Conservation (phyloP, 2,329 filamentous ascomycete species). For the Bipolaris oryzae region DNA sequence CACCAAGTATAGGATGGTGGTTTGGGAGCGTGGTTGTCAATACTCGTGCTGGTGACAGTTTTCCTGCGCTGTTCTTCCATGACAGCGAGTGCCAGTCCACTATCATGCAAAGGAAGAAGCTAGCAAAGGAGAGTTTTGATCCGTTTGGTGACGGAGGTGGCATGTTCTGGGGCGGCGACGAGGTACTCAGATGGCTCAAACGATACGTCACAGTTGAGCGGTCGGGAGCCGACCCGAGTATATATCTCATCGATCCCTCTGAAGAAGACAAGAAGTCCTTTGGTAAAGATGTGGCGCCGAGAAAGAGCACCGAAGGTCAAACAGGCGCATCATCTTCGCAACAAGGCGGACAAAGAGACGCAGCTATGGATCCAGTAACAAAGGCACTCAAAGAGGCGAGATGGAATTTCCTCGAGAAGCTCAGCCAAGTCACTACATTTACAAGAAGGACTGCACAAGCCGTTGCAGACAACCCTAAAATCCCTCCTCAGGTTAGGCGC, state of each 20-base stretch:
- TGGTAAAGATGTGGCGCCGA: constrained; percentile 61
- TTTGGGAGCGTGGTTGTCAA: constrained; percentile 96
- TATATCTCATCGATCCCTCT: constrained; percentile 87
- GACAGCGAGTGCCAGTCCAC: constrained; percentile 96
- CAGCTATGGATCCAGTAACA: constrained; percentile 87
- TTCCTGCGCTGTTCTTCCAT: constrained; percentile 96
- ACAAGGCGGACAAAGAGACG: constrained; percentile 59
- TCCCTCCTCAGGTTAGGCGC: constrained; percentile 86
- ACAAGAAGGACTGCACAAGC: constrained; percentile 91
- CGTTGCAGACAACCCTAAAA: constrained; percentile 84
- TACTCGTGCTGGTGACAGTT: constrained; percentile 85
- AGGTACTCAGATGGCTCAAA: constrained; percentile 88
- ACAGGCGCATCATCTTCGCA: constrained; percentile 35
- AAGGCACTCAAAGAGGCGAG: constrained; percentile 93
- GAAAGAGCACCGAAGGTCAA: constrained; percentile 40
- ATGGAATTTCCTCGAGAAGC: constrained; percentile 95
- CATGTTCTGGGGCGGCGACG: constrained; percentile 98
- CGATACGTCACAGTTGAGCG: constrained; percentile 83
- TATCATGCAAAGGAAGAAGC: constrained; percentile 88
- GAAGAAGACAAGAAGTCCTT: constrained; percentile 85
- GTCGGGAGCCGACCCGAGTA: constrained; percentile 83
- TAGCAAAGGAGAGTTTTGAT: constrained; percentile 83
- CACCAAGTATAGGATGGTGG: constrained; percentile 97
- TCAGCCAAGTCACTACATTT: constrained; percentile 97
- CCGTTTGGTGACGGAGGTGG: constrained; percentile 84